Base-by-base conservation (phyloP, 2,329 filamentous ascomycete species). In the Colletotrichum coccodes region DNA sequence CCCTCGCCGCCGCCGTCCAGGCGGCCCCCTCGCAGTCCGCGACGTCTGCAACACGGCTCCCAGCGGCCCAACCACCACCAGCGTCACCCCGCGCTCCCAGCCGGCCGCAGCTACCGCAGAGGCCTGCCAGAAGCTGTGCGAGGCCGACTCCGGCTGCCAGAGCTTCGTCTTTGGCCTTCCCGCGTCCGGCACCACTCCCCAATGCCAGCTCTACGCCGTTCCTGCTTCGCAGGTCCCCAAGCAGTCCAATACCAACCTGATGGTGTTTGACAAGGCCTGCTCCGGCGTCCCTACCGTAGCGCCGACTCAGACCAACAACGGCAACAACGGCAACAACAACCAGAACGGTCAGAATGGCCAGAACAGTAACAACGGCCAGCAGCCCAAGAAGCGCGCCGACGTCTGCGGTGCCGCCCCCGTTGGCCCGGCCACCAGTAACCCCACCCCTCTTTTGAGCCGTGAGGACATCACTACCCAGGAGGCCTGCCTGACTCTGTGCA, bases 401-500 rank as follows among this genome's bases (percentile, higher is more conserved):
- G 60, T 54, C 56, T 70, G 63, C 63, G 57, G 63, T 46, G 63
- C 50, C 32, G 53, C 67, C 53, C 67, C 67, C 1, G 34, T 63
- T n/a, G 67, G 62, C 52, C 62, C 67, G 12, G 42, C 52, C 36
- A 58, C 54, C 50, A 67, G 26, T 46, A 4, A 23, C 3, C 63
- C 56, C 8, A 57, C 57, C 23, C 67, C 67, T 23, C 57, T 67
- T 6, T 42, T 58, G 40, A 67, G 40, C 28, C 49, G 53, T 18
- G 6, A 60, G 54, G 62, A 60, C 49, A 47, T 62, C 47, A 54
- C 62, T n/a, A 62, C 63, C 50, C 67, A 65, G 58, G 57, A 47
- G 6, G 49, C 40, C 56, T 70, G 67, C 63, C 52, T 70, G 11
- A 50, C 49, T 32, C 63, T 70, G 30, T 70, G 63, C 67, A 61